Evolutionary conservation across 306 rosid genomes (phyloP).

Genomic region (Lathyrus oleraceus): DNA sequence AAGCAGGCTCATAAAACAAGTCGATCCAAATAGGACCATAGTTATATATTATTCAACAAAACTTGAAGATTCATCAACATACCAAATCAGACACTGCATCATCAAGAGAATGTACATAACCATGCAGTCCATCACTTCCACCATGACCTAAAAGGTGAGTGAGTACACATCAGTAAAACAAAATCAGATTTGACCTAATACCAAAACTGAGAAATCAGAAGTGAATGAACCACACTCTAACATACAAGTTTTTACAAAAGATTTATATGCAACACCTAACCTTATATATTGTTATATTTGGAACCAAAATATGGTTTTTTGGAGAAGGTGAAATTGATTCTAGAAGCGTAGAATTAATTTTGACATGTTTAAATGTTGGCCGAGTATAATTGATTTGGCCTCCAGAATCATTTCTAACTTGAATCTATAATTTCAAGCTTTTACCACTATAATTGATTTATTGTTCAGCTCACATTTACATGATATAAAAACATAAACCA

Average conservation of each 20-base stretch:
- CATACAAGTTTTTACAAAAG: not conserved
- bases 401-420: not conserved
- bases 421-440: no score
- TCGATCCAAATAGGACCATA: not conserved
- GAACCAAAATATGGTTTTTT: no score
- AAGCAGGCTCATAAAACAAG: not conserved
- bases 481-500: not conserved
- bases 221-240: not conserved
- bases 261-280: not conserved
- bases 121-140: slow-evolving; percentile 95
- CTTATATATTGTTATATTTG: not conserved
- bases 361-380: not conserved
- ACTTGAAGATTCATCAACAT: slow-evolving; percentile 32
- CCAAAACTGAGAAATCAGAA: not conserved
- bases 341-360: not conserved
- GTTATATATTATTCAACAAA: not conserved
- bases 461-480: not conserved
- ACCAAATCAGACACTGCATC: slow-evolving; percentile 86
- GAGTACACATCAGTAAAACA: slow-evolving; percentile 2
- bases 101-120: slow-evolving; percentile 85
- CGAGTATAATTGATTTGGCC: not conserved
- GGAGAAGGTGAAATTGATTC: not conserved
- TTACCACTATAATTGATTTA: not conserved
- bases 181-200: slow-evolving; percentile 16
- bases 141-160: slow-evolving; percentile 66